These are phyloP conservation scores for Pelargonium myrrhifolium DNA, from an alignment of 441 rosid species.

Conservation along the genomic window DNA sequence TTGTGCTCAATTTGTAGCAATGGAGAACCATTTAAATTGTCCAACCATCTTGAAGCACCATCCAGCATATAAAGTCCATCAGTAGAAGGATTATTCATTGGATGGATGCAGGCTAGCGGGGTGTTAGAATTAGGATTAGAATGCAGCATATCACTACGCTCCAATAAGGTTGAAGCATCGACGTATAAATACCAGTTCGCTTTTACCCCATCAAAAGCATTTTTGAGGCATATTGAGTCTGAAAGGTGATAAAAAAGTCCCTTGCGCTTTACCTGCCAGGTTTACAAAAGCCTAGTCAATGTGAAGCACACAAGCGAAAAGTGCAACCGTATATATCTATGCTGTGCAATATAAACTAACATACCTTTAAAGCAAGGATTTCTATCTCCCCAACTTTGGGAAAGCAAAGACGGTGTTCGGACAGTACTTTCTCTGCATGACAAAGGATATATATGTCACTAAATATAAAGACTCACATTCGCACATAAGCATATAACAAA, in stretches of 20 bases:
- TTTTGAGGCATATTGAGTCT: neutral
- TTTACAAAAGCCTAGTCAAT: neutral
- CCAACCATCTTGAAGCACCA: neutral
- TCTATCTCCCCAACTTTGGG: slow-evolving; percentile 2
- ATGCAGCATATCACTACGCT: neutral
- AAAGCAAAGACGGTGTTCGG: neutral
- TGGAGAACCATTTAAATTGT: neutral
- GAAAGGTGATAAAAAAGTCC: neutral
- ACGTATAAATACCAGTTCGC: neutral
- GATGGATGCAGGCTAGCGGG: neutral
- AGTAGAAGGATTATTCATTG: neutral
- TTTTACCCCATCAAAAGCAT: neutral
- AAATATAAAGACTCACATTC: neutral
- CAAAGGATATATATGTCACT: neutral
- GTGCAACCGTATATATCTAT: neutral
- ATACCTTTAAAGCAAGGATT: neutral
- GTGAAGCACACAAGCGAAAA: neutral
- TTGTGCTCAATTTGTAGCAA: neutral
- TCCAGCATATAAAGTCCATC: neutral
- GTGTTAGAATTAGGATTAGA: neutral
- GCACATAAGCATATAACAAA: neutral
- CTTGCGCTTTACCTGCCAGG: slow-evolving; percentile 1
- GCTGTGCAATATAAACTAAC: neutral
- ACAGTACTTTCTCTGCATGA: slow-evolving; percentile 4
- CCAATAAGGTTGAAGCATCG: neutral